Percentiles rank a stretch among this genome's conserved stretches.
phyloP scores from a whole-genome alignment of 305 asterid species.

The Fraxinus velutina region DNA sequence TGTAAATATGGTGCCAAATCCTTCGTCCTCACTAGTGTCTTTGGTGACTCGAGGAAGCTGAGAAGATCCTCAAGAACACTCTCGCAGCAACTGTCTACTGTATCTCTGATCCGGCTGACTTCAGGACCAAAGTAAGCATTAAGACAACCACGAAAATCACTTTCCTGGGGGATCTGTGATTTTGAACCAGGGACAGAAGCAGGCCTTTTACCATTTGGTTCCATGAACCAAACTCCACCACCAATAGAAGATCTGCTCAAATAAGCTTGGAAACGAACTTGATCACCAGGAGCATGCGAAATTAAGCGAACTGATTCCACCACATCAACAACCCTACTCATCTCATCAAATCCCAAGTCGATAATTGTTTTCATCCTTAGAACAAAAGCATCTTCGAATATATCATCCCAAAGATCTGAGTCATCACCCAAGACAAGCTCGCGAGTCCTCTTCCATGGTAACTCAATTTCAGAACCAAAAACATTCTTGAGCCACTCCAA shows the following conservation, averaged over 20 bases:
- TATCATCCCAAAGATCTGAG: constrained; percentile 94
- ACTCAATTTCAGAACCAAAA: constrained; percentile 94
- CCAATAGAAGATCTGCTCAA: constrained; percentile 48
- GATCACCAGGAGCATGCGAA: constrained; percentile 49
- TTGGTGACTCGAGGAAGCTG: constrained; percentile 83
- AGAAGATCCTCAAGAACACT: constrained; percentile 76
- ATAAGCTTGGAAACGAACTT: constrained; percentile 51
- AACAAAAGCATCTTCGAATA: constrained; percentile 87
- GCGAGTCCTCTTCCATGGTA: constrained; percentile 90
- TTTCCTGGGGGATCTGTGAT: constrained; percentile 55
- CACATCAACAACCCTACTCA: constrained; percentile 59
- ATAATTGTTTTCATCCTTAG: constrained; percentile 85
- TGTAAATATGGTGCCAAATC: constrained; percentile 81
- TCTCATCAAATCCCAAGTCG: constrained; percentile 63
- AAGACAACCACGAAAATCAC: constrained; percentile 70
- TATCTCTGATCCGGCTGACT: constrained; percentile 83
- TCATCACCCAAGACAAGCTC: constrained; percentile 97
- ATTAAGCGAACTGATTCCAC: constrained; percentile 62
- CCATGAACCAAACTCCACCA: constrained; percentile 95
- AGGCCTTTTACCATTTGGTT: constrained; percentile 56
- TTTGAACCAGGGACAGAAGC: constrained; percentile 47
- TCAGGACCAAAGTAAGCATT: constrained; percentile 81
- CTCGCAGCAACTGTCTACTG: constrained; percentile 74
- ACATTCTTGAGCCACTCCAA: constrained; percentile 97
- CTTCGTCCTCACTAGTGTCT: constrained; percentile 73